phyloP scores from a whole-genome alignment of 306 rosid genomes.

The Rosa rugosa region DNA sequence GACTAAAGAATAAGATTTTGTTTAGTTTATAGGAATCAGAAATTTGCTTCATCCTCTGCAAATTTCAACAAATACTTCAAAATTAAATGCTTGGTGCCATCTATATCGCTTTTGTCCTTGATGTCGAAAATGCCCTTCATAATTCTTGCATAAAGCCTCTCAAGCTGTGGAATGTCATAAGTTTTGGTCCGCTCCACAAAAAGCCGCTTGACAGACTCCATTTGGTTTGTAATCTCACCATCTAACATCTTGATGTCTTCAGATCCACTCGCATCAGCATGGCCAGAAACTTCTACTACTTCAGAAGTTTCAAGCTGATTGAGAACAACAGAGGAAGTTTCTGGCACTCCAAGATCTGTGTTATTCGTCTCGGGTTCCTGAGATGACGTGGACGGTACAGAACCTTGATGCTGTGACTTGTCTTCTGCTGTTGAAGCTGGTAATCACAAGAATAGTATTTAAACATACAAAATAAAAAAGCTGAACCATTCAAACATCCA shows the following conservation, averaged over 20 bases:
- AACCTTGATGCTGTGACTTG: constrained; percentile 45
- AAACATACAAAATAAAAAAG: neutral
- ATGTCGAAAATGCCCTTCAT: constrained; percentile 84
- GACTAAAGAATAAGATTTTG: neutral
- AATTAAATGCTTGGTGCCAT: constrained; percentile 53
- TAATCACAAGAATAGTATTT: constrained; percentile 9
- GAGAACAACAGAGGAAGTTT: constrained; percentile 39
- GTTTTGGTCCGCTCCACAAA: constrained; percentile 56
- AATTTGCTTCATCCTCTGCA: constrained; percentile 76
- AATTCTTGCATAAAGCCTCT: constrained; percentile 77
- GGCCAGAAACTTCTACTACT: constrained; percentile 36
- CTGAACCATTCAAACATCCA: neutral
- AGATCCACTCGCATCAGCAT: constrained; percentile 31
- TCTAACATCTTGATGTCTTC: constrained; percentile 48
- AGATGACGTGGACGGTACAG: constrained; percentile 33
- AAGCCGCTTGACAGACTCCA: constrained; percentile 52
- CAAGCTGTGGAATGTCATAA: constrained; percentile 80
- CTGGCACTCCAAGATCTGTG: constrained; percentile 35
- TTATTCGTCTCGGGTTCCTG: constrained; percentile 49
- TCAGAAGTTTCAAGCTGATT: constrained; percentile 31
- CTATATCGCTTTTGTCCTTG: constrained; percentile 41
- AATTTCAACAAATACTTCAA: constrained; percentile 65
- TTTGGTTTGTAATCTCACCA: constrained; percentile 45
- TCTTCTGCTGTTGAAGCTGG: constrained; percentile 54
- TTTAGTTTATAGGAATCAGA: constrained; percentile 31